Conservation (phyloP, 2,329 filamentous ascomycete species). For the Herpomyces periplanetae region DNA sequence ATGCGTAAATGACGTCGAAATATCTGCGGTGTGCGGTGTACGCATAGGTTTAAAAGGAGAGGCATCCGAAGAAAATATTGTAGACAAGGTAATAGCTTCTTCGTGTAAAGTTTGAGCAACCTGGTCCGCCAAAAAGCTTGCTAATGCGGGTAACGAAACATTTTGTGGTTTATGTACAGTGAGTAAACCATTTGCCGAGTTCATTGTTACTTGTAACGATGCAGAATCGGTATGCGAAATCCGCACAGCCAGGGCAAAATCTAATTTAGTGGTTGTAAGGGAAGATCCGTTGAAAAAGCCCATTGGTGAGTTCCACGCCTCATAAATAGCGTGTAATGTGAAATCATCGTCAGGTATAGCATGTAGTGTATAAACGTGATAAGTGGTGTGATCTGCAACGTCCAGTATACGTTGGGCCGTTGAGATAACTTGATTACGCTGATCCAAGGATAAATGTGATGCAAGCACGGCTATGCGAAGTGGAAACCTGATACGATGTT, state of each 20-base stretch:
- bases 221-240: too few relatives aligned
- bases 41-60: not conserved
- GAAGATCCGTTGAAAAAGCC: too few relatives aligned
- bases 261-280: too few relatives aligned
- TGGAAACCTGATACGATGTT: conserved; percentile 55
- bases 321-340: too few relatives aligned
- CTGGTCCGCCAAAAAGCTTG: not conserved
- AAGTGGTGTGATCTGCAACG: too few relatives aligned
- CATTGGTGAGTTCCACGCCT: too few relatives aligned
- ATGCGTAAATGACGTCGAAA: conserved; percentile 6
- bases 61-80: not conserved
- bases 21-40: not conserved
- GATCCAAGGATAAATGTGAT: conserved; percentile 19
- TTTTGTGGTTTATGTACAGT: too few relatives aligned
- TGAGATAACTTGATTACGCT: conserved; percentile 30
- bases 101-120: not conserved
- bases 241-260: too few relatives aligned
- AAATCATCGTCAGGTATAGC: too few relatives aligned
- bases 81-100: not conserved
- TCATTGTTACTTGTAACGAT: too few relatives aligned
- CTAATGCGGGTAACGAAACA: not conserved
- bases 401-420: conserved; percentile 58
- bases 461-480: conserved; percentile 41
- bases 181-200: too few relatives aligned
- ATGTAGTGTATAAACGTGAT: too few relatives aligned